Conservation (phyloP, 805 yeast species). For the Pichia cabralensis region DNA sequence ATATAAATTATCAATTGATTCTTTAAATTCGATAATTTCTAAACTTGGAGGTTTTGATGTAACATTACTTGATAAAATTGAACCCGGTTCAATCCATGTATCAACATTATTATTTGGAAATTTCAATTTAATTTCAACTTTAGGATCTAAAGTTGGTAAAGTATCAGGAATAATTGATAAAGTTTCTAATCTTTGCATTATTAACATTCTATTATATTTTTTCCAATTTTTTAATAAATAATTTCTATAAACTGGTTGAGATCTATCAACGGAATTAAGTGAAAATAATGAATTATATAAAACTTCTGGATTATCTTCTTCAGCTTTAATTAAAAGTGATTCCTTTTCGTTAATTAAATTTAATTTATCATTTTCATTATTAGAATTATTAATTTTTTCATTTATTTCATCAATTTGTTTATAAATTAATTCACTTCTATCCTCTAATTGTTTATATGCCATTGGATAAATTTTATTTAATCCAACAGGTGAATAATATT, state of each 20-base stretch:
- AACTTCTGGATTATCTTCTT: conserved; percentile 77
- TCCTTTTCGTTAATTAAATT: conserved; percentile 15
- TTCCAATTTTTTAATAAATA: conserved; percentile 67
- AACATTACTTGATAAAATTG: conserved; percentile 57
- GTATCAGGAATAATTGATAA: conserved; percentile 87
- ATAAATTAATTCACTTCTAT: conserved; percentile 36
- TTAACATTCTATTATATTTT: conserved; percentile 54
- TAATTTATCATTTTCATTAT: conserved; percentile 14
- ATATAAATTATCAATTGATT: conserved; percentile 44
- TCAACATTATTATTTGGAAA: conserved; percentile 55
- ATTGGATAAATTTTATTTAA: conserved; percentile 63
- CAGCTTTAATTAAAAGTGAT: conserved; percentile 46
- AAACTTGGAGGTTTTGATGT: conserved; percentile 72
- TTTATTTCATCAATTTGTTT: conserved; percentile 29
- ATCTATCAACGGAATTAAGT: conserved; percentile 46
- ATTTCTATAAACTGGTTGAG: conserved; percentile 72
- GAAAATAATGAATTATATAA: conserved; percentile 48
- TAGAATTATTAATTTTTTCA: conserved; percentile 17
- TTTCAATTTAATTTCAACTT: conserved; percentile 61
- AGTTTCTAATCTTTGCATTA: conserved; percentile 89
- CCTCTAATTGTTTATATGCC: conserved; percentile 49
- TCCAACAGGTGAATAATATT: conserved; percentile 60
- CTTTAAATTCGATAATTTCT: conserved; percentile 62
- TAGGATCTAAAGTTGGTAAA: conserved; percentile 77
- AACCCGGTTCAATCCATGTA: conserved; percentile 75